phyloP scores from a whole-genome alignment of 192 early-diverging fungal genomes.

The Lunasporangiospora selenospora region DNA sequence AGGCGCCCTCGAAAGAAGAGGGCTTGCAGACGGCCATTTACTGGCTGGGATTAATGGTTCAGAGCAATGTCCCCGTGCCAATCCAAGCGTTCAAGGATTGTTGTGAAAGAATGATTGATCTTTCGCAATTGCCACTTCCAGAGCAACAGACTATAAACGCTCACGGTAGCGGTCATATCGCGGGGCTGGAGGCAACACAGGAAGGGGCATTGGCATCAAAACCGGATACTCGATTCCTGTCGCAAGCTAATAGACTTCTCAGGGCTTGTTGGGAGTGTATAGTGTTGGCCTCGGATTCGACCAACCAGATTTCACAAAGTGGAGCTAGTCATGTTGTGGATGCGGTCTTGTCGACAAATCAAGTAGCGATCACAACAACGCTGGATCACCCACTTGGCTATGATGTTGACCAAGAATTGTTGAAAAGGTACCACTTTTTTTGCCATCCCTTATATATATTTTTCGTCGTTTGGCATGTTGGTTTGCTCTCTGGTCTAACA shows the following conservation, averaged over 20 bases:
- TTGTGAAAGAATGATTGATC: conserved; percentile 9
- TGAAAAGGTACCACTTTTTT: no score
- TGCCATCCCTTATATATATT: no score
- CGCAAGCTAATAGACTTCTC: conserved; percentile 7
- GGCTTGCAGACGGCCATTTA: conserved; percentile 1
- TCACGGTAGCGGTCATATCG: no score
- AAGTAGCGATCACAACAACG: conserved; percentile 4
- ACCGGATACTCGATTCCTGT: no score
- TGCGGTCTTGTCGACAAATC: conserved; percentile 9
- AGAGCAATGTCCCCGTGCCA: conserved; percentile 18
- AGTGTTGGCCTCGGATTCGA: background rate
- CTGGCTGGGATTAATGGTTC: conserved; percentile 32
- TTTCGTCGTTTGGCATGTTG: no score
- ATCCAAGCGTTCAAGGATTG: conserved; percentile 13
- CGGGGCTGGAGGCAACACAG: no score
- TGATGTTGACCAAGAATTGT: no score
- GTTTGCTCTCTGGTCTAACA: no score
- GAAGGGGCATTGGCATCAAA: no score
- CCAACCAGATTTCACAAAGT: conserved; percentile 8
- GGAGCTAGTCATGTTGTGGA: conserved; percentile 21
- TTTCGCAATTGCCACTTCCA: background rate
- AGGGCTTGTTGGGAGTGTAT: conserved; percentile 15
- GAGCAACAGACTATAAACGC: no score
- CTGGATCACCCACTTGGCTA: no score
- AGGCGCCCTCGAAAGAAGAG: no score